phyloP scores from a whole-genome alignment of 75 land plant genomes.

The Adiantum capillusveneris region DNA sequence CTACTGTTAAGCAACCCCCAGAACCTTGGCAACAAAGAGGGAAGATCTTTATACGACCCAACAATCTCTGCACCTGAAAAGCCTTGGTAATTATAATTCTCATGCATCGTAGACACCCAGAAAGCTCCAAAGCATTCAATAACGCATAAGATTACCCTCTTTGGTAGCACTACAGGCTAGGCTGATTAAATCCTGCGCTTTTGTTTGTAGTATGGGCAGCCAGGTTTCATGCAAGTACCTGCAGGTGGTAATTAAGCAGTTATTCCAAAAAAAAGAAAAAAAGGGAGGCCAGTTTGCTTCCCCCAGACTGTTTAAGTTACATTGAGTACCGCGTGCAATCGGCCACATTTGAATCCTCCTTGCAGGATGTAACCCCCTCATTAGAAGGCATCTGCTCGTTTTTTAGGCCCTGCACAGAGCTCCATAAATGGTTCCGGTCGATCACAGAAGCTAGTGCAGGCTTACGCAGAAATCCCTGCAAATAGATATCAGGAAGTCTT shows the following conservation, averaged over 20 bases:
- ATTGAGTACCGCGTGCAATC: too few species aligned
- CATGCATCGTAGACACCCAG: too few species aligned
- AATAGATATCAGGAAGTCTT: neutral
- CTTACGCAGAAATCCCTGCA: neutral
- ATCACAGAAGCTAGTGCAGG: neutral
- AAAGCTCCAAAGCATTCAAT: too few species aligned
- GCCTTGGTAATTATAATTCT: too few species aligned
- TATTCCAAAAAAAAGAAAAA: neutral
- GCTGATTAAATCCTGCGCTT: neutral
- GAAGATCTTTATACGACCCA: slow-evolving; percentile 3
- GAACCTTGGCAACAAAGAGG: slow-evolving; percentile 14
- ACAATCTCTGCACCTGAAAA: neutral
- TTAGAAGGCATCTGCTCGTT: neutral
- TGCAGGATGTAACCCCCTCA: too few species aligned
- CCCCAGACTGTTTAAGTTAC: too few species aligned
- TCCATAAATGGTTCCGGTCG: neutral
- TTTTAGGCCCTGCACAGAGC: too few species aligned
- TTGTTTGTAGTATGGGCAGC: neutral
- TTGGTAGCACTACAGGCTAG: neutral
- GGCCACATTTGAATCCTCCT: too few species aligned
- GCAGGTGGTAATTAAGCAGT: neutral
- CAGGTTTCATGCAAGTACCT: neutral
- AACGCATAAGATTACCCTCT: too few species aligned
- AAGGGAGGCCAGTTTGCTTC: neutral
- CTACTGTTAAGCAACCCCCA: slow-evolving; percentile 11